phyloP scores from a whole-genome alignment of 176 grass and related monocot species.

The Ensete ventricosum region DNA sequence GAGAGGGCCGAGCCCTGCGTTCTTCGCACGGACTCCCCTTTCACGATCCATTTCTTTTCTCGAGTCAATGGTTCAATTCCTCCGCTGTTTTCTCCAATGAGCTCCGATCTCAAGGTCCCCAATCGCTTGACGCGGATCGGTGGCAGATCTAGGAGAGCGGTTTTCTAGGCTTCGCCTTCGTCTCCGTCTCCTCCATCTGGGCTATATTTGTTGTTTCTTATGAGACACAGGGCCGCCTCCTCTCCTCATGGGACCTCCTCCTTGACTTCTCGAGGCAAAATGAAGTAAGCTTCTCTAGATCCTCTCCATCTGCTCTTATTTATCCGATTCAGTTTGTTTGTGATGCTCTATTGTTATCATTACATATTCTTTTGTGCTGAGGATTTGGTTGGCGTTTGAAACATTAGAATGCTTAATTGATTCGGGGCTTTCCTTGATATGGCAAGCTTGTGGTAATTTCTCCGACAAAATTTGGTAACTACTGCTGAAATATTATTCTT shows the following conservation, averaged over 20 bases:
- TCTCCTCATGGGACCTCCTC: conserved; percentile 17
- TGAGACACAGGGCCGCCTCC: conserved; percentile 43
- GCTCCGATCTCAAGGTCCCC: background rate
- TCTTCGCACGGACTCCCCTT: no score
- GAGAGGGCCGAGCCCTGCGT: no score
- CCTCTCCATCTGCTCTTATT: background rate
- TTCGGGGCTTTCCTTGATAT: no score
- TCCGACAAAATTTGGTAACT: no score
- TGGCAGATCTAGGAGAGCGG: background rate
- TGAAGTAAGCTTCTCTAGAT: conserved; percentile 26
- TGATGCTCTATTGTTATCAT: background rate
- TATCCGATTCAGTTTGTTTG: background rate
- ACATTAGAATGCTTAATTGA: background rate
- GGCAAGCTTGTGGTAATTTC: no score
- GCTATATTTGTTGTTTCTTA: background rate
- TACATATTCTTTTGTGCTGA: background rate
- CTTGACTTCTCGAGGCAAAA: conserved; percentile 16
- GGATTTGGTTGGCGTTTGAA: background rate
- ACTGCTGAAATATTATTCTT: no score
- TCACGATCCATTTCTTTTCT: background rate
- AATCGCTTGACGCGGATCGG: background rate
- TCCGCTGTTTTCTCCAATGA: background rate
- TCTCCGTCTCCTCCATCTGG: background rate
- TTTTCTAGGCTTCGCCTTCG: background rate
- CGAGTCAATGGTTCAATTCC: background rate